Percentiles rank a stretch among this genome's conserved stretches.
Evolutionary conservation across 768 basidiomycete species (phyloP).

Genomic region (Xerocomellus dryophilus): DNA sequence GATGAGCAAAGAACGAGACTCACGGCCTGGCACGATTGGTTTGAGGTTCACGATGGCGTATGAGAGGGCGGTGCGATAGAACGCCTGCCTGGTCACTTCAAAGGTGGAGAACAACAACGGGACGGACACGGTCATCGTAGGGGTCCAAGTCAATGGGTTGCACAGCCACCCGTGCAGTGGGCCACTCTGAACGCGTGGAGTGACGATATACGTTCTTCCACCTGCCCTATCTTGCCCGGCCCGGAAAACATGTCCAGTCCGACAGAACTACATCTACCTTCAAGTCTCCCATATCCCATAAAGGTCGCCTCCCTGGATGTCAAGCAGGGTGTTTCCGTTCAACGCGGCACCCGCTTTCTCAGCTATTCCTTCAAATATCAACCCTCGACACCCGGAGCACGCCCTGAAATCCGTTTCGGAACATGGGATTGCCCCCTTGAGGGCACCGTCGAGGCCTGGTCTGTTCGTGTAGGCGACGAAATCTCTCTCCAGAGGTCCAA

Average conservation of each 20-base stretch:
- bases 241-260: slow-evolving; percentile 47
- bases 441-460: slow-evolving; percentile 74
- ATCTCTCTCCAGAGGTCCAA: slow-evolving; percentile 57
- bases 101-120: slow-evolving; percentile 71
- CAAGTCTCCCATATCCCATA: slow-evolving; percentile 82
- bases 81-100: slow-evolving; percentile 73
- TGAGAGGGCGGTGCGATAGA: slow-evolving; percentile 65
- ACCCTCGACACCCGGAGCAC: slow-evolving; percentile 41
- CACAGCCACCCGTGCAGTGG: slow-evolving; percentile 21
- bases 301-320: slow-evolving; percentile 71
- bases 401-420: slow-evolving; percentile 72
- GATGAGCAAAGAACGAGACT: slow-evolving; percentile 31
- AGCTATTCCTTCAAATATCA: slow-evolving; percentile 78
- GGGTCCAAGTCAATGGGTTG: neutral
- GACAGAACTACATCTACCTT: slow-evolving; percentile 75
- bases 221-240: neutral
- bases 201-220: neutral
- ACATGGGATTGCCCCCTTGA: slow-evolving; percentile 90
- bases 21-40: slow-evolving; percentile 92
- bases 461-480: slow-evolving; percentile 59
- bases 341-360: slow-evolving; percentile 75
- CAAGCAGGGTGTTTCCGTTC: slow-evolving; percentile 41
- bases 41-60: slow-evolving; percentile 94
- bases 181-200: neutral
- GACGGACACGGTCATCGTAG: slow-evolving; percentile 11